These are phyloP conservation scores for Prototheca stagnorum DNA, from an alignment of 163 green algal species.

Conservation along the genomic window DNA sequence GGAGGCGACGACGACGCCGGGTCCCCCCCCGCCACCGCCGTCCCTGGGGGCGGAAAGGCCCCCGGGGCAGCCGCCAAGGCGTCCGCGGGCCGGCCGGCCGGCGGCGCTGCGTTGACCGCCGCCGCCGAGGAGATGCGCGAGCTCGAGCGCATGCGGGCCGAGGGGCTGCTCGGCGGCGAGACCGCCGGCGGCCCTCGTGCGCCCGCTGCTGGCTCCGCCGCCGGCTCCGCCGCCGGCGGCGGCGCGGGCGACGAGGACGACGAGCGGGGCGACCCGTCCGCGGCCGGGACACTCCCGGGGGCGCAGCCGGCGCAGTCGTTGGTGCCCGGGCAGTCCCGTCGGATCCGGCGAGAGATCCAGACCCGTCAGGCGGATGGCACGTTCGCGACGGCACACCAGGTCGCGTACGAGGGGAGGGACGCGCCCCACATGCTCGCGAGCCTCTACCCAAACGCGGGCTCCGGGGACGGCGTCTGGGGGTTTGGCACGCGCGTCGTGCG, in stretches of 20 bases:
- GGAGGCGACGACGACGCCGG: not conserved
- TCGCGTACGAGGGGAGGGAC: slow-evolving; percentile 18
- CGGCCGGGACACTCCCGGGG: too few relatives aligned
- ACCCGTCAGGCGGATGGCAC: slow-evolving; percentile 2
- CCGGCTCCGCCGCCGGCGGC: not conserved
- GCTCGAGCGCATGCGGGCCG: slow-evolving; percentile 18
- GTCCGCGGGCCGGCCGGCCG: not conserved
- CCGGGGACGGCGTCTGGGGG: slow-evolving; percentile 5
- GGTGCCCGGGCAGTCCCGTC: slow-evolving; percentile 6
- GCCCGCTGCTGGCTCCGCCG: not conserved
- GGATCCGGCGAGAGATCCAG: slow-evolving; percentile 19
- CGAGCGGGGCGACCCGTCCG: too few relatives aligned
- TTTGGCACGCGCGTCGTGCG: slow-evolving; percentile 13
- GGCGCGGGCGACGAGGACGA: too few relatives aligned
- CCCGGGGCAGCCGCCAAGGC: too few relatives aligned
- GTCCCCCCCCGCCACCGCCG: not conserved
- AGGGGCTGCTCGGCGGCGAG: slow-evolving; percentile 11
- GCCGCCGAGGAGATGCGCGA: slow-evolving; percentile 14
- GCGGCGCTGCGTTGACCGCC: slow-evolving; percentile 1
- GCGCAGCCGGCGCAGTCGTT: slow-evolving; percentile 1
- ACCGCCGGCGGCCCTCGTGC: not conserved
- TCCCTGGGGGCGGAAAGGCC: too few relatives aligned
- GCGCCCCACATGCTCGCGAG: slow-evolving; percentile 14
- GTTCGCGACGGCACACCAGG: slow-evolving; percentile 12
- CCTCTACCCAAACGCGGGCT: slow-evolving; percentile 20